phyloP scores from a whole-genome alignment of 305 asterid species.

The Fraxinus sp. region DNA sequence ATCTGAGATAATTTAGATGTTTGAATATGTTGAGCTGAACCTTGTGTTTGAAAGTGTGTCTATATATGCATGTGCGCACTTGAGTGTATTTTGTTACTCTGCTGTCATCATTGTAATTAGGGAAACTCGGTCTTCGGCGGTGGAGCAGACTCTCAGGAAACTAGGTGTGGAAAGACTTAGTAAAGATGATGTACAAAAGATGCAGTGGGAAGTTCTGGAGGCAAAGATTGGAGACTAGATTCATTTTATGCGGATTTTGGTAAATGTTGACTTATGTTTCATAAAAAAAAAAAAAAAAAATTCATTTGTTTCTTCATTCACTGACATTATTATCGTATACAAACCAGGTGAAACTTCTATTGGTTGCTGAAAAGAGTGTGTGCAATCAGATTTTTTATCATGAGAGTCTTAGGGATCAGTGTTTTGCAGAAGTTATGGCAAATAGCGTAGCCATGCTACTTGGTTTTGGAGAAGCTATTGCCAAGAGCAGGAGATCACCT shows the following conservation, averaged over 20 bases:
- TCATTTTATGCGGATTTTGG: constrained; percentile 81
- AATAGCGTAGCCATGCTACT: constrained; percentile 68
- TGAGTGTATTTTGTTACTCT: constrained; percentile 11
- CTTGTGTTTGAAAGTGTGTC: not conserved
- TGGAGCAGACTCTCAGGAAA: constrained; percentile 80
- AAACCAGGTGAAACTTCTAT: constrained; percentile 77
- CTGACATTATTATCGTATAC: constrained; percentile 9
- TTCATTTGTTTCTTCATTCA: constrained; percentile 15
- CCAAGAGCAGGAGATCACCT: constrained; percentile 92
- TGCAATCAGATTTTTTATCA: constrained; percentile 68
- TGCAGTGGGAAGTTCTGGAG: constrained; percentile 96
- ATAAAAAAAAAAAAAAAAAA: too few species aligned
- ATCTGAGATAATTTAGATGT: constrained; percentile 5
- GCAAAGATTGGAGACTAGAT: constrained; percentile 95
- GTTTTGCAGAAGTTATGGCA: constrained; percentile 75
- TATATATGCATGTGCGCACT: not conserved
- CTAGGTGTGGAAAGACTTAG: constrained; percentile 86
- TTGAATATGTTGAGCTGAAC: constrained; percentile 1
- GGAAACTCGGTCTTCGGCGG: constrained; percentile 67
- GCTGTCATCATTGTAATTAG: constrained; percentile 37
- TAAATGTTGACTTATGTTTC: constrained; percentile 35
- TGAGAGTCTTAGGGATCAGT: constrained; percentile 72
- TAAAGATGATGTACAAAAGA: constrained; percentile 94
- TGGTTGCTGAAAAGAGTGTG: constrained; percentile 80
- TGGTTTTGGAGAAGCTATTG: constrained; percentile 95